Evolutionary conservation across 495 filamentous ascomycete genomes (phyloP).

Genomic region (Hyaloscypha variabilis): DNA sequence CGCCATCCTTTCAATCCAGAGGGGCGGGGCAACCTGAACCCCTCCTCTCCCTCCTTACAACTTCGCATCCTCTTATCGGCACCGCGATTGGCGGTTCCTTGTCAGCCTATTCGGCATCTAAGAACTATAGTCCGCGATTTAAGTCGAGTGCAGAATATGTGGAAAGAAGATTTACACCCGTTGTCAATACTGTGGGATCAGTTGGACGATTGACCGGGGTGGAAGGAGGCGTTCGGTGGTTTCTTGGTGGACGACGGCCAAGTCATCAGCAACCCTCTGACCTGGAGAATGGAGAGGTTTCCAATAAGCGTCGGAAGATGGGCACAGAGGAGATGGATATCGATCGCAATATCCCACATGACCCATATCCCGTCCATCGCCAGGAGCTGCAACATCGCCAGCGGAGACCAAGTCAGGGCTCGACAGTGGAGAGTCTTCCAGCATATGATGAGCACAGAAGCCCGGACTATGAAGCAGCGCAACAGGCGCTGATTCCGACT

Average conservation of each 20-base stretch:
- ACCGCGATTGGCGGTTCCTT: constrained; percentile 80
- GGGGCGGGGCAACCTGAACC: constrained; percentile 59
- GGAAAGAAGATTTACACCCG: constrained; percentile 79
- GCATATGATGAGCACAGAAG: constrained; percentile 78
- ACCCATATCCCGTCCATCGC: constrained; percentile 38
- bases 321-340: constrained; percentile 27
- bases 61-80: constrained; percentile 75
- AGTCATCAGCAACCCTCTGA: constrained; percentile 41
- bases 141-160: constrained; percentile 83
- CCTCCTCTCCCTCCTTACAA: constrained; percentile 76
- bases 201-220: constrained; percentile 83
- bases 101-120: constrained; percentile 78
- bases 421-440: constrained; percentile 68
- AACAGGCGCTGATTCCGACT: constrained; percentile 29
- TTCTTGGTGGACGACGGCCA: constrained; percentile 54
- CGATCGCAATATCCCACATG: constrained; percentile 42
- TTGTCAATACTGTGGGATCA: constrained; percentile 79
- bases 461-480: constrained; percentile 63
- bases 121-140: constrained; percentile 85
- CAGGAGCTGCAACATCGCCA: constrained; percentile 36
- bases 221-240: constrained; percentile 79
- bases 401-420: constrained; percentile 32
- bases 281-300: constrained; percentile 45
- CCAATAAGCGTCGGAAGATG: constrained; percentile 67
- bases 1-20: constrained; percentile 19